Evolutionary conservation across 2,329 filamentous ascomycete genomes (phyloP).

Genomic region (Fusarium palustre): DNA sequence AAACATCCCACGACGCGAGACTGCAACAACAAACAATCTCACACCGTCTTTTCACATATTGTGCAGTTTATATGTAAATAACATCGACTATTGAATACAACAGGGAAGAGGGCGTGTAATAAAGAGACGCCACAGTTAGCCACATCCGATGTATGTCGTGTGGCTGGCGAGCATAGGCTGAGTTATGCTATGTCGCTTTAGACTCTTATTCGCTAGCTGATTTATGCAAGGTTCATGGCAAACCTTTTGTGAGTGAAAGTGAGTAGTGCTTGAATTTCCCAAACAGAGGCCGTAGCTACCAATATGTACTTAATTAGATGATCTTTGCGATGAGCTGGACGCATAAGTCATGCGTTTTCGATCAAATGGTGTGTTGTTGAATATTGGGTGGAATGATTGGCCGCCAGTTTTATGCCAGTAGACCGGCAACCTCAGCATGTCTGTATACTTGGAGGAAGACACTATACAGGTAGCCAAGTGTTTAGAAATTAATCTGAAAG

Average conservation of each 20-base stretch:
- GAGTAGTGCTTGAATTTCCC: background rate
- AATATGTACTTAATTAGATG: background rate
- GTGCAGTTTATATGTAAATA: background rate
- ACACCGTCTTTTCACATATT: constrained; percentile 41
- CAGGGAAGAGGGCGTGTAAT: constrained; percentile 10
- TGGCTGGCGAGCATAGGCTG: background rate
- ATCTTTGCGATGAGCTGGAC: background rate
- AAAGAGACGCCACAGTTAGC: constrained; percentile 17
- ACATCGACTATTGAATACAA: background rate
- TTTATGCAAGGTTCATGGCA: background rate
- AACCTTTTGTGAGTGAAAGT: background rate
- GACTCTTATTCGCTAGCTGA: constrained; percentile 6
- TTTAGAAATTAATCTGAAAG: background rate
- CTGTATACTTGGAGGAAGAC: background rate
- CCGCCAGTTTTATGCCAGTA: background rate
- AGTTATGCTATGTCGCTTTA: background rate
- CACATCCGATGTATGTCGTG: constrained; percentile 5
- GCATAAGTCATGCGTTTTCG: background rate
- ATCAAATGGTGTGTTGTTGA: background rate
- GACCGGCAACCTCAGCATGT: background rate
- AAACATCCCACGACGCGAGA: constrained; percentile 17
- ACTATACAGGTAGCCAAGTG: background rate
- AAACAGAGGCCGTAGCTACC: background rate
- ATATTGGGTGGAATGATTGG: background rate
- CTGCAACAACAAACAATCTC: constrained; percentile 23